Evolutionary conservation across 139 green algal species (phyloP), one percentile per base, ranked within the genome.

Genomic region (Zygnema cylindricum): DNA sequence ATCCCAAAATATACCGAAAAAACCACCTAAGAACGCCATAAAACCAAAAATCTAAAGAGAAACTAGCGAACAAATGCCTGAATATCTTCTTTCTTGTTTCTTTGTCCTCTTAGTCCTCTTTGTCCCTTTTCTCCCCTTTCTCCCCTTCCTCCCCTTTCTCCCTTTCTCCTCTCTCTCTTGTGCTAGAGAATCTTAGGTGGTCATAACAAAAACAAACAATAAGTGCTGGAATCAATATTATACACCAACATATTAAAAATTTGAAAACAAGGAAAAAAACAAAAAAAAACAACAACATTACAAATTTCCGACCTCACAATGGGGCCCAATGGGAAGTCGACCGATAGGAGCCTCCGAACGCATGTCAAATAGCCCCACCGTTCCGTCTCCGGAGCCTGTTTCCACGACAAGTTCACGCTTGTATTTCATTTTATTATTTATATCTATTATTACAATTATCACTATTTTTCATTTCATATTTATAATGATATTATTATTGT

Each of bases 361-460:
- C 33, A 32, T 32, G 33, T 82, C 75, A 82, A 82, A 82, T 25
- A 82, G 25, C n/a, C n/a, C 75, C 75, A 73, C 33, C 71, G 75
- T 82, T 30, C 75, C 75, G 75, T 82, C 75, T 25, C 75, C 75
- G 25, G 75, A n/a, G n/a, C 75, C 75, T 82, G 33, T n/a, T 30
- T 30, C 57, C 57, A 73, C 30, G 57, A 30, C 57, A 73, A n/a
- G n/a, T n/a, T n/a, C n/a, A n/a, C n/a, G n/a, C n/a, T n/a, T n/a
- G n/a, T n/a, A n/a, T n/a, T n/a, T n/a, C n/a, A n/a, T n/a, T n/a
- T n/a, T n/a, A n/a, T n/a, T n/a, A n/a, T n/a, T n/a, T n/a, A n/a
- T n/a, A n/a, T n/a, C n/a, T n/a, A n/a, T n/a, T n/a, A n/a, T n/a
- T n/a, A n/a, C n/a, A n/a, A n/a, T n/a, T n/a, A n/a, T n/a, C n/a